Evolutionary conservation across 2,329 filamentous ascomycete genomes (phyloP).

Genomic region (Exserohilum rostratum): DNA sequence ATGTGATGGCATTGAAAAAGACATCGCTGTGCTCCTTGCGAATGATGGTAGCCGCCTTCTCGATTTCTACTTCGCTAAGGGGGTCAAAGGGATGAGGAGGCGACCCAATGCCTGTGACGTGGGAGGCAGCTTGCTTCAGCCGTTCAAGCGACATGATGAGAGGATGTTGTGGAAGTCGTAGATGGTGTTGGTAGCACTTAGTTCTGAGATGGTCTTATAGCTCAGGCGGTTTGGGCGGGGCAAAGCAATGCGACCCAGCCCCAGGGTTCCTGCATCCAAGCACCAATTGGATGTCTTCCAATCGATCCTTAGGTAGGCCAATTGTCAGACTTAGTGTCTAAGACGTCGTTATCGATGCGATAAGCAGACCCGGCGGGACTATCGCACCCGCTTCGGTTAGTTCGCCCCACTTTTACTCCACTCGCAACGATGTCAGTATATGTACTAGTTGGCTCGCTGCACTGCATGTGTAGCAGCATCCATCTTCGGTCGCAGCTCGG

Average conservation of each 20-base stretch:
- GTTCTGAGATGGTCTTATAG: slow-evolving; percentile 31
- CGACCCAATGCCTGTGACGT: slow-evolving; percentile 61
- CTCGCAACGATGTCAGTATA: too few species aligned
- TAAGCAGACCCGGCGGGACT: slow-evolving; percentile 16
- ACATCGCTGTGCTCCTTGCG: slow-evolving; percentile 72
- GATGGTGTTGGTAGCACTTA: neutral
- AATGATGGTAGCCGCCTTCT: slow-evolving; percentile 70
- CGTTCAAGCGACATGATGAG: slow-evolving; percentile 65
- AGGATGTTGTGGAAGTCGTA: slow-evolving; percentile 4
- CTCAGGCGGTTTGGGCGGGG: slow-evolving; percentile 8
- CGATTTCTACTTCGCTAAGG: slow-evolving; percentile 74
- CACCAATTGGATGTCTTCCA: slow-evolving; percentile 7
- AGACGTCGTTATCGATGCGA: slow-evolving; percentile 16
- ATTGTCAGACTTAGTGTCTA: slow-evolving; percentile 8
- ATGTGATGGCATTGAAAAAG: slow-evolving; percentile 84
- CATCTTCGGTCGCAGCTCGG: too few species aligned
- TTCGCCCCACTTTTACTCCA: slow-evolving; percentile 12
- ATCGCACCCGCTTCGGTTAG: slow-evolving; percentile 11
- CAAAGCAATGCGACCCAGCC: neutral
- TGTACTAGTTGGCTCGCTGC: too few species aligned
- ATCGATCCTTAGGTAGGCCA: slow-evolving; percentile 1
- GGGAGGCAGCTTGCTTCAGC: slow-evolving; percentile 67
- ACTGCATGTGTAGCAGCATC: too few species aligned
- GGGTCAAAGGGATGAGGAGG: slow-evolving; percentile 79
- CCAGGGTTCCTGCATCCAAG: neutral